Evolutionary conservation across 1,284 basidiomycete genomes (phyloP).

Genomic region (Fistulinella cinereoalba): DNA sequence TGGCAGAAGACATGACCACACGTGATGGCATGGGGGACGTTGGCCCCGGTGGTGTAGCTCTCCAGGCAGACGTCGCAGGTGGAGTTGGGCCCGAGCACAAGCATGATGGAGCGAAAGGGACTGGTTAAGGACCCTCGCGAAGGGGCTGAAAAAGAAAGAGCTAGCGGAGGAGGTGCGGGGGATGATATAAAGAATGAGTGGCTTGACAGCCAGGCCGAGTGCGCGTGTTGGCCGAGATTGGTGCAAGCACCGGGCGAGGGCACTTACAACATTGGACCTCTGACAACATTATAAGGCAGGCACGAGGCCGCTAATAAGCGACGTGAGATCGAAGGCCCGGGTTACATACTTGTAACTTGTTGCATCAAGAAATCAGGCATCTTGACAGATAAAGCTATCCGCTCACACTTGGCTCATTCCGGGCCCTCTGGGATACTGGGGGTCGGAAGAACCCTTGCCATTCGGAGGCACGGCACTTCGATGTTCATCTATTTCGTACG

Average conservation of each 20-base stretch:
- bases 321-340: constrained; percentile 28
- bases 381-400: constrained; percentile 15
- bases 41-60: constrained; percentile 35
- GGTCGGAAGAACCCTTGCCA: constrained; percentile 16
- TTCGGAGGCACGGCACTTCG: constrained; percentile 3
- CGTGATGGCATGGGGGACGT: constrained; percentile 41
- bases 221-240: constrained; percentile 30
- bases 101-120: constrained; percentile 37
- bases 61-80: constrained; percentile 51
- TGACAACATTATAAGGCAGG: constrained; percentile 33
- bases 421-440: constrained; percentile 24
- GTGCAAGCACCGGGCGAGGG: constrained; percentile 22
- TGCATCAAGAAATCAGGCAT: constrained; percentile 15
- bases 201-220: constrained; percentile 27
- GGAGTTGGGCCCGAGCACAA: constrained; percentile 44
- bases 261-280: constrained; percentile 16
- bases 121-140: constrained; percentile 34
- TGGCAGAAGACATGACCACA: constrained; percentile 48
- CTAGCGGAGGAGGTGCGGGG: neutral
- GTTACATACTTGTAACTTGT: constrained; percentile 13
- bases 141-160: constrained; percentile 1
- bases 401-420: constrained; percentile 28
- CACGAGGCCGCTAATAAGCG: constrained; percentile 37
- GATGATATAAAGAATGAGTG: constrained; percentile 28
- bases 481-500: no score